Evolutionary conservation across 2,329 filamentous ascomycete genomes (phyloP), one percentile per base, ranked within the genome.

Genomic region (Cercospora sp.): DNA sequence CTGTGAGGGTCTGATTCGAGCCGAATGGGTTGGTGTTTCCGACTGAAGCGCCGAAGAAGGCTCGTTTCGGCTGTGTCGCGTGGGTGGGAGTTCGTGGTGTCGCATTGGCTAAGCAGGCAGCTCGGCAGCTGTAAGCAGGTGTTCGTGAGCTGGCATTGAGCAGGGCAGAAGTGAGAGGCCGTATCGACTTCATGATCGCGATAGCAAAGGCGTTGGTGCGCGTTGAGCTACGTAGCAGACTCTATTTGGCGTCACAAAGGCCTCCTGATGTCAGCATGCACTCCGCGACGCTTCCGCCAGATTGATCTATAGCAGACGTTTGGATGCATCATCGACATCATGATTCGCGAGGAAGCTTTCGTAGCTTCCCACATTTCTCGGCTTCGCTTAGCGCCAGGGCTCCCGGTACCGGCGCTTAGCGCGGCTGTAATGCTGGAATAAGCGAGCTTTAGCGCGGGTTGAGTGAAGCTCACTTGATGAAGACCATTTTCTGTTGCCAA

Each of bases 1-100:
- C 93, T 62, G 86, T 87, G 66, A 98, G 85, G 71, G 83, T 87
- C 77, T 94, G 91, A 70, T 83, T 87, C 76, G 92, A 90, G 55
- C 77, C 80, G 83, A 71, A 85, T 80, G 26, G 79, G 73, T 82
- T 81, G 57, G 79, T 75, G 66, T 82, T 74, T 39, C 63, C 67
- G 53, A 63, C 64, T 26, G 48, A 53, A 20, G 59, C 60, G 42
- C 67, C 67, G 63, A 68, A 68, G 77, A 83, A 83, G 66, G 76
- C 75, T n/a, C 82, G 81, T 67, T 77, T 72, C 60, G 71, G 69
- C 68, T 63, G 66, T 67, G 62, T 69, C 42, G 70, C 57, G 59
- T 64, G 66, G 30, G 63, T 69, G 39, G 65, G 57, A 20, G 69
- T 62, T 61, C 23, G 63, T 48, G 59, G 20, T 30, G 65, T 66